A percentile compares a stretch with the other conserved stretches of the same genome.
Conservation (phyloP, 495 filamentous ascomycete species). For the Talaromyces wortmannii region DNA sequence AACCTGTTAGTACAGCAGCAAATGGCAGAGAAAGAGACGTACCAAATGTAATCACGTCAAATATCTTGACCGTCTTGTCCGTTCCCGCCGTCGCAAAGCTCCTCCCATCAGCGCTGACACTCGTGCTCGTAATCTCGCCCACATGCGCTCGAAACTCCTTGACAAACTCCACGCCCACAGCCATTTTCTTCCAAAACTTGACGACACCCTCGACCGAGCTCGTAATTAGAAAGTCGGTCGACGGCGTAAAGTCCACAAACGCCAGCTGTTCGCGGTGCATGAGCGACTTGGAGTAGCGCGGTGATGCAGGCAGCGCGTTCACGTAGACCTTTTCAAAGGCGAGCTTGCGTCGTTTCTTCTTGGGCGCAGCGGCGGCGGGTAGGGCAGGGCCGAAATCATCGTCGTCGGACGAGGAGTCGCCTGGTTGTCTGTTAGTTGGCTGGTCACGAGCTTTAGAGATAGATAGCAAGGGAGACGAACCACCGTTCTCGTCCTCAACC, state of each 20-base stretch:
- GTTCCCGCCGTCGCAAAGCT: slow-evolving; percentile 86
- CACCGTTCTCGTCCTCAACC: slow-evolving; percentile 27
- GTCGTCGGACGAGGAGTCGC: slow-evolving; percentile 66
- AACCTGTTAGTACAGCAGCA: slow-evolving; percentile 9
- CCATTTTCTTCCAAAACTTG: slow-evolving; percentile 98
- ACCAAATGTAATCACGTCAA: slow-evolving; percentile 92
- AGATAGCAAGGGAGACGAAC: slow-evolving; percentile 2
- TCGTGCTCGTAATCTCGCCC: slow-evolving; percentile 77
- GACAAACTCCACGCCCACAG: slow-evolving; percentile 87
- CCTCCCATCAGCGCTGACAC: slow-evolving; percentile 79
- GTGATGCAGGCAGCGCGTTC: slow-evolving; percentile 74
- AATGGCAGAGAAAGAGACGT: slow-evolving; percentile 4
- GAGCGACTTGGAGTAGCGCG: slow-evolving; percentile 88
- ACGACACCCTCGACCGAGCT: slow-evolving; percentile 88
- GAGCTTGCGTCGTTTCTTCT: slow-evolving; percentile 87
- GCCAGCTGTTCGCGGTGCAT: slow-evolving; percentile 97
- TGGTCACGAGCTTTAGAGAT: neutral
- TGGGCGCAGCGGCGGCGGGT: slow-evolving; percentile 64
- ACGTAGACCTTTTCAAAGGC: slow-evolving; percentile 93
- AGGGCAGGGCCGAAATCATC: slow-evolving; percentile 93
- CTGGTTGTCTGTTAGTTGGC: slow-evolving; percentile 10
- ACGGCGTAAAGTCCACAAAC: slow-evolving; percentile 78
- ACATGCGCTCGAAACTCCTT: slow-evolving; percentile 93
- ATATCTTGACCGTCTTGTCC: slow-evolving; percentile 90
- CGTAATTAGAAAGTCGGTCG: slow-evolving; percentile 91